These are phyloP conservation scores for Fraxinus paxiana DNA, from an alignment of 305 asterid species.

Conservation along the genomic window DNA sequence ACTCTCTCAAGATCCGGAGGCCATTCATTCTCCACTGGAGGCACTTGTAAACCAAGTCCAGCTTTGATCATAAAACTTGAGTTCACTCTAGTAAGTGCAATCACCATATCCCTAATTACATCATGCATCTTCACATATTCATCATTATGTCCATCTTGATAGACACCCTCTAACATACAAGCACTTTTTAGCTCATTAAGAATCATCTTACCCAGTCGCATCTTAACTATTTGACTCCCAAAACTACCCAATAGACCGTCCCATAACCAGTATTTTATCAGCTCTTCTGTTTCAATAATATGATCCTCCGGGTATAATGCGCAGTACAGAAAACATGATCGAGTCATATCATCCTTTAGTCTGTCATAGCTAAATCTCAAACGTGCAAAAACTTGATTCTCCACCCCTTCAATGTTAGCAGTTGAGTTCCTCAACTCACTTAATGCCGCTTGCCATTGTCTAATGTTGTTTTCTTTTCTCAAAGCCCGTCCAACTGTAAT, in stretches of 20 bases:
- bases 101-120: constrained; percentile 34
- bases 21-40: constrained; percentile 27
- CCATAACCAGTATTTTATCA: constrained; percentile 29
- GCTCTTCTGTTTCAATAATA: constrained; percentile 29
- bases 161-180: constrained; percentile 23
- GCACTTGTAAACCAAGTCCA: constrained; percentile 20
- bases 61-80: constrained; percentile 25
- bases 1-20: constrained; percentile 24
- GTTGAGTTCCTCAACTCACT: constrained; percentile 23
- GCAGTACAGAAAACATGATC: constrained; percentile 33
- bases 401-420: constrained; percentile 27
- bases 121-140: constrained; percentile 37
- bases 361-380: constrained; percentile 36
- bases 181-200: constrained; percentile 27
- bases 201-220: constrained; percentile 24
- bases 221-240: constrained; percentile 16
- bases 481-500: constrained; percentile 33
- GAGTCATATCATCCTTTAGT: constrained; percentile 21
- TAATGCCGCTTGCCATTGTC: constrained; percentile 28
- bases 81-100: constrained; percentile 24
- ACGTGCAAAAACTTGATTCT: constrained; percentile 25
- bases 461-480: constrained; percentile 23
- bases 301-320: constrained; percentile 38
- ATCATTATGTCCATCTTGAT: constrained; percentile 12
- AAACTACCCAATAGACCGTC: constrained; percentile 28